Conservation (phyloP, 345 rosid species). For the Ceriops zippeliana region DNA sequence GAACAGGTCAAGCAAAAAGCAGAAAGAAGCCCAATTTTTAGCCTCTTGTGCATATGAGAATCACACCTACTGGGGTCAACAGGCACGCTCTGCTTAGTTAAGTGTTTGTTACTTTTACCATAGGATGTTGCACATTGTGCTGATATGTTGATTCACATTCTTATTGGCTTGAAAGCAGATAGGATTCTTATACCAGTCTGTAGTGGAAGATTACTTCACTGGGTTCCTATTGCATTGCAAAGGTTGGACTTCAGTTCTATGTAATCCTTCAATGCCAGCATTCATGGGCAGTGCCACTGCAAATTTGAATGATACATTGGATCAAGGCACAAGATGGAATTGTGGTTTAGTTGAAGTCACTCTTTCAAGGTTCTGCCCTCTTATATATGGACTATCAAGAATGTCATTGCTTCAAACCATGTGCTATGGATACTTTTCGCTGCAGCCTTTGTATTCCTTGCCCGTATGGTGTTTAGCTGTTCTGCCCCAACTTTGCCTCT, state of each 20-base stretch:
- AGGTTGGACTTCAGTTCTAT: constrained; percentile 27
- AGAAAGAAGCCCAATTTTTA: constrained; percentile 14
- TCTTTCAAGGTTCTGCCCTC: constrained; percentile 27
- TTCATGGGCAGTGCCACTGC: constrained; percentile 25
- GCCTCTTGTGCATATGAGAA: constrained; percentile 16
- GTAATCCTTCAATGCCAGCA: constrained; percentile 24
- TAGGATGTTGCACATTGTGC: neutral
- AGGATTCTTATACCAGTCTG: constrained; percentile 20
- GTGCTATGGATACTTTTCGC: constrained; percentile 18
- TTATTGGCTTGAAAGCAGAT: constrained; percentile 18
- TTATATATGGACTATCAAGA: constrained; percentile 18
- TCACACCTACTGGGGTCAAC: constrained; percentile 19
- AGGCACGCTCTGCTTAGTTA: constrained; percentile 8
- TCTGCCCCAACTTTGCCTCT: constrained; percentile 29
- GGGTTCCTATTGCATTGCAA: constrained; percentile 28
- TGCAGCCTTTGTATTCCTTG: constrained; percentile 22
- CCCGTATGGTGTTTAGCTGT: constrained; percentile 28
- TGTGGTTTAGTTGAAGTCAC: constrained; percentile 25
- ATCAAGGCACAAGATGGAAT: constrained; percentile 32
- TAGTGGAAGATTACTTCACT: constrained; percentile 29
- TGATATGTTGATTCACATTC: neutral
- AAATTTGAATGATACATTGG: constrained; percentile 24
- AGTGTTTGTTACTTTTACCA: neutral
- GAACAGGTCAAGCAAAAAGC: neutral
- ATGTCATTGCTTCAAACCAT: constrained; percentile 27